A percentile compares a stretch with the other conserved stretches of the same genome.
Evolutionary conservation across 768 basidiomycete genomes (phyloP).

Genomic region (Mycena sanguinolenta): DNA sequence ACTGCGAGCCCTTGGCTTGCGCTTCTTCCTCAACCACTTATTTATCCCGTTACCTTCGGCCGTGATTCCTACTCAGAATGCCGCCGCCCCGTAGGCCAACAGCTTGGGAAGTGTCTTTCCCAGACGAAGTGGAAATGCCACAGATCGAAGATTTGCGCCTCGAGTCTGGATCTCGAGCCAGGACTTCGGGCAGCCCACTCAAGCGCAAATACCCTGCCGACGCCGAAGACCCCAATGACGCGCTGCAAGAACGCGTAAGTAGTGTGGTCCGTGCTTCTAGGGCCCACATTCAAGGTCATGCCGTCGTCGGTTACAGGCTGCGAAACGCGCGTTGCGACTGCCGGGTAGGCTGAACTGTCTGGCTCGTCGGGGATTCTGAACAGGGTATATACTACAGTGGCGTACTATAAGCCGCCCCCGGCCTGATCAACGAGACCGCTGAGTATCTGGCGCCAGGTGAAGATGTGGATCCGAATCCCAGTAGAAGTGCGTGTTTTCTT

Average conservation of each 20-base stretch:
- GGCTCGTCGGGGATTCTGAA: background rate
- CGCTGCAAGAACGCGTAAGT: constrained; percentile 29
- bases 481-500: background rate
- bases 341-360: constrained; percentile 26
- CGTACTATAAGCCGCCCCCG: constrained; percentile 52
- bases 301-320: constrained; percentile 37
- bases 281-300: background rate
- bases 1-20: too few relatives aligned
- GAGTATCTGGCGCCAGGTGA: constrained; percentile 32
- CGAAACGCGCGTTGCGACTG: constrained; percentile 44
- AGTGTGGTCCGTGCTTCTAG: background rate
- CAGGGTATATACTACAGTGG: constrained; percentile 49
- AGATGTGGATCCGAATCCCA: constrained; percentile 20
- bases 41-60: background rate
- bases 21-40: background rate
- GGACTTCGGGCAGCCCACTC: background rate
- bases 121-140: constrained; percentile 48
- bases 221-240: constrained; percentile 4
- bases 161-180: background rate
- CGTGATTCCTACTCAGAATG: constrained; percentile 41
- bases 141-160: background rate
- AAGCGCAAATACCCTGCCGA: constrained; percentile 43
- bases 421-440: constrained; percentile 51
- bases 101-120: constrained; percentile 70
- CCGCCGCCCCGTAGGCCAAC: constrained; percentile 57